phyloP scores from a whole-genome alignment of 2,329 filamentous ascomycete genomes.

The Aureobasidium melanogenum region DNA sequence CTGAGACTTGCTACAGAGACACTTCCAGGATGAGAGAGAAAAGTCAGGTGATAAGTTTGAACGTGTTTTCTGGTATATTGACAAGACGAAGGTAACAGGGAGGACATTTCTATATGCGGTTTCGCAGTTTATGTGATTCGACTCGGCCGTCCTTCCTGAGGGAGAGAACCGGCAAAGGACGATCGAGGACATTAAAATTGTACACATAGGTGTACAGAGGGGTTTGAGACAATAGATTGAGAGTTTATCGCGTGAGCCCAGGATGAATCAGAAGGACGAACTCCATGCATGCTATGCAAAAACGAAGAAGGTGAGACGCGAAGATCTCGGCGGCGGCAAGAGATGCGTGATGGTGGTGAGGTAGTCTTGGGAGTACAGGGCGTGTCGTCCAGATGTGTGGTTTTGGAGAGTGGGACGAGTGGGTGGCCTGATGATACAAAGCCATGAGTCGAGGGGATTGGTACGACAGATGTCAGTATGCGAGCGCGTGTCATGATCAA shows the following conservation, averaged over 20 bases:
- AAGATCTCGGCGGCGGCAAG: neutral
- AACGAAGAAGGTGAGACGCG: neutral
- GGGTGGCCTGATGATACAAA: neutral
- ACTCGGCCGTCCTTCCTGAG: neutral
- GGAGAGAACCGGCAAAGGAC: neutral
- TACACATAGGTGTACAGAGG: neutral
- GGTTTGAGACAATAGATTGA: neutral
- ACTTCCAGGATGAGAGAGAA: neutral
- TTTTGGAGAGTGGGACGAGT: neutral
- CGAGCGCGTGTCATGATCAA: neutral
- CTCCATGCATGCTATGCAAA: neutral
- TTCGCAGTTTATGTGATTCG: neutral
- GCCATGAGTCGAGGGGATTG: neutral
- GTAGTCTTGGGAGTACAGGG: neutral
- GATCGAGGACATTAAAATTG: neutral
- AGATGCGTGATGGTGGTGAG: neutral
- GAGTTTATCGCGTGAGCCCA: neutral
- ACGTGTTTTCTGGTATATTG: neutral
- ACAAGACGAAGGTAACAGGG: neutral
- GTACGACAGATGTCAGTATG: neutral
- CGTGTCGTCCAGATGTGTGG: neutral
- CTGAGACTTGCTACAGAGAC: no score
- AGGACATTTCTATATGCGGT: conserved; percentile 1
- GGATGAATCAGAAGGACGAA: neutral
- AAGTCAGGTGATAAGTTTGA: neutral